Evolutionary conservation across 139 green algal genomes (phyloP), one percentile per base, ranked within the genome.

Genomic region (Pseudopediastrum boryanum): DNA sequence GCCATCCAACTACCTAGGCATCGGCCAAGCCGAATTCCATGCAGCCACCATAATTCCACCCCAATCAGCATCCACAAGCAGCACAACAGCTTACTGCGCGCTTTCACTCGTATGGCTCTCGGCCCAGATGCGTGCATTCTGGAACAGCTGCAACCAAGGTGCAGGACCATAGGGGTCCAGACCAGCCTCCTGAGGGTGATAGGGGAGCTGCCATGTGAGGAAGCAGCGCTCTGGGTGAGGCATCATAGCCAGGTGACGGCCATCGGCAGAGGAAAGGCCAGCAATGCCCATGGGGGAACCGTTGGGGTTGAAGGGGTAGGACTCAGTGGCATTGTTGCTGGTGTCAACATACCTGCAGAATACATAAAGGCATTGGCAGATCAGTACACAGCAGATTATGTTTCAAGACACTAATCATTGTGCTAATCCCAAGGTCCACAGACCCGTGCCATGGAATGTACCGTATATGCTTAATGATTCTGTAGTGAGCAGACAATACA

Each of bases 171-270:
- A 88, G 58, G 77, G 75, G 13, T 92, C 62, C 33, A 97, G 46
- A 4, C 86, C 87, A 31, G 87, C 31, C 12, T 89, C 79, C 16
- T 77, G 23, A 0, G 91, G 91, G 61, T 76, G 69, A 63, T 83
- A 96, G 2, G 94, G 94, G 73, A 97, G 75, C 89, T 99, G 96
- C 96, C 96, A 99, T 25, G 86, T 91, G 6, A 99, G 78, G 90
- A 96, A 99, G 85, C 92, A 96, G 56, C 96, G 88, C 90, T 99
- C 96, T 0, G 96, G 96, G 85, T 99, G 96, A 0, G 96, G 96
- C 96, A 99, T 99, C 90, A 99, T 96, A 21, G 96, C 96, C 73
- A 99, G 86, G 88, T 99, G 96, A 31, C 96, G 93, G 5, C 96
- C 96, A 82, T 98, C 79, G 3, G 90, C 81, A 0, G 90, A 97